These are phyloP conservation scores for Aspergillus chevalieri DNA, from an alignment of 2,329 filamentous ascomycete species.

Conservation along the genomic window DNA sequence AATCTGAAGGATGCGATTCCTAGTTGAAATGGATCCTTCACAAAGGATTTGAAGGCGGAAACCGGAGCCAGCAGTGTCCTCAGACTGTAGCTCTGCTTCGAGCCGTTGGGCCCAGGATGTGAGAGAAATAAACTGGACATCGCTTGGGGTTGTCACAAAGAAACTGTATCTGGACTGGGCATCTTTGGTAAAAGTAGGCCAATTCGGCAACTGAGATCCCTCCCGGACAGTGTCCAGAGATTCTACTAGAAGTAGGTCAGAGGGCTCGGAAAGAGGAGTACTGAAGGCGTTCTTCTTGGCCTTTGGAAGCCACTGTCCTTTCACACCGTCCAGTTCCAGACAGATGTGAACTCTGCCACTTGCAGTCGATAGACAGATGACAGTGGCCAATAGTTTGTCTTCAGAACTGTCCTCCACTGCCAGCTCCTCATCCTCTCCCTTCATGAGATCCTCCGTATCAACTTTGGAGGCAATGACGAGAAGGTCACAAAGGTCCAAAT, in stretches of 20 bases:
- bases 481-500: slow-evolving; percentile 56
- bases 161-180: slow-evolving; percentile 52
- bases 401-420: slow-evolving; percentile 38
- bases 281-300: slow-evolving; percentile 36
- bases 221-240: slow-evolving; percentile 37
- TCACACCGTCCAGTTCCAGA: slow-evolving; percentile 56
- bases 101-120: slow-evolving; percentile 52
- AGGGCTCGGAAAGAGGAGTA: slow-evolving; percentile 35
- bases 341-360: slow-evolving; percentile 53
- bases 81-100: slow-evolving; percentile 51
- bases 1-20: slow-evolving; percentile 44
- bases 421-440: slow-evolving; percentile 45
- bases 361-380: slow-evolving; percentile 53
- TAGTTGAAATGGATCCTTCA: slow-evolving; percentile 44
- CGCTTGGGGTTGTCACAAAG: slow-evolving; percentile 51
- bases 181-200: slow-evolving; percentile 53
- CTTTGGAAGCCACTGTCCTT: slow-evolving; percentile 58
- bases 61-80: slow-evolving; percentile 46
- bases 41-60: slow-evolving; percentile 54
- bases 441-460: slow-evolving; percentile 48
- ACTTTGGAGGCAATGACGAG: slow-evolving; percentile 50
- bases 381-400: slow-evolving; percentile 49
- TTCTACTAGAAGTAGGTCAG: slow-evolving; percentile 41
- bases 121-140: slow-evolving; percentile 51
- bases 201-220: slow-evolving; percentile 23